Base-by-base conservation (phyloP, 495 filamentous ascomycete genomes). In the Chaetomium cochliodes region DNA sequence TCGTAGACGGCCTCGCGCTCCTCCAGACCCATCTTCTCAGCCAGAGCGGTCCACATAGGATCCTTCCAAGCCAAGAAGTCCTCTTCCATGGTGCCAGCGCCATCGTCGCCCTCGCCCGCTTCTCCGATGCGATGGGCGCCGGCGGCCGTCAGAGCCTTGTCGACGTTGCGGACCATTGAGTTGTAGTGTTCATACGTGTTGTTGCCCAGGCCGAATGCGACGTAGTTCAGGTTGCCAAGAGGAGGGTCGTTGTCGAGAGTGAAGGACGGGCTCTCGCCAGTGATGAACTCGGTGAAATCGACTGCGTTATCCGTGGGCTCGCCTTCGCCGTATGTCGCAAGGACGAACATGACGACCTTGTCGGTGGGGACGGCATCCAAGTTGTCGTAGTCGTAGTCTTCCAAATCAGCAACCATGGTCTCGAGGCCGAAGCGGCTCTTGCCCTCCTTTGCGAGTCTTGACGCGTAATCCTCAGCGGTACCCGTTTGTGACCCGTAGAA, bases 141-240 rank as follows among this genome's bases (percentile, higher is more conserved):
- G 30, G 93, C 81, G 69, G 90, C 92, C 67, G 84, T 78, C 52
- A 99, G 78, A 41, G 88, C 88, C 66, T 87, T 85, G 75, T 96
- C 86, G 63, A 96, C 87, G 64, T 92, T 89, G 64, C 94, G 91
- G 62, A 99, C 93, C 92, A 99, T 96, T 44, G 91, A 88, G 78
- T 99, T 97, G 84, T 98, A 99, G 80, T 99, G 96, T 71, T 99
- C 94, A 69, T 99, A 99, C 28, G 94, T 99, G 80, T 99, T 99
- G 83, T 99, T 90, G 66, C 94, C 94, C 13, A 99, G 85, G 71
- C 94, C 94, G 74, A 99, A 99, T 50, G 93, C 83, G 71, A 99
- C 90, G 71, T 91, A 99, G 74, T 93, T 93, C 70, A 99, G 82
- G 65, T 91, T 92, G 37, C 80, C 84, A 20, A 99, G 86, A 33